Evolutionary conservation across 2,329 filamentous ascomycete genomes (phyloP).

Genomic region (Setomelanomma holmii): DNA sequence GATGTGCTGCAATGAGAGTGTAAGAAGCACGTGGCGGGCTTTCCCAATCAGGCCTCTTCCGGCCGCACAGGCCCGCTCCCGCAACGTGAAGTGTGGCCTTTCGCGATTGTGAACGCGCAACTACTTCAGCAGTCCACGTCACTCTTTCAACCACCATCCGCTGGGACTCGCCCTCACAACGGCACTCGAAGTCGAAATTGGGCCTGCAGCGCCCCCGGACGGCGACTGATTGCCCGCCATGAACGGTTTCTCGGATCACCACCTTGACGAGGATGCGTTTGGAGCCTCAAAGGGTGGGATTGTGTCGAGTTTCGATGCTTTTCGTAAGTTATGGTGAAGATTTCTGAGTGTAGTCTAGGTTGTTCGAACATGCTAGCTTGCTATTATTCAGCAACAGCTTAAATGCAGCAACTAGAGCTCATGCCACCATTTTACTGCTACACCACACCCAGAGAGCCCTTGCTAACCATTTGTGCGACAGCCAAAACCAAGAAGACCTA

Average conservation of each 20-base stretch:
- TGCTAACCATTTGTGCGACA: slow-evolving; percentile 50
- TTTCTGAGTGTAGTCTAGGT: too few species aligned
- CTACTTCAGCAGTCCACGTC: slow-evolving; percentile 18
- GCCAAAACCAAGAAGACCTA: slow-evolving; percentile 97
- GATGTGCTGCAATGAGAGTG: neutral
- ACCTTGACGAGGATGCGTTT: slow-evolving; percentile 80
- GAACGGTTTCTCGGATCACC: slow-evolving; percentile 76
- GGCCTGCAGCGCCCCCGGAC: slow-evolving; percentile 33
- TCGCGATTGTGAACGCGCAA: slow-evolving; percentile 23
- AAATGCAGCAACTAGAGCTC: neutral
- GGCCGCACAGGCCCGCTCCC: slow-evolving; percentile 28
- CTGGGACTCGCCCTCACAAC: slow-evolving; percentile 9
- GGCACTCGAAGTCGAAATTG: slow-evolving; percentile 25
- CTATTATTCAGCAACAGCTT: slow-evolving; percentile 6
- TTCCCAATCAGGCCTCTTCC: slow-evolving; percentile 28
- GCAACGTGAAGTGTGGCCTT: slow-evolving; percentile 47
- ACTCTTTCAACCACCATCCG: slow-evolving; percentile 21
- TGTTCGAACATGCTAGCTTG: too few species aligned
- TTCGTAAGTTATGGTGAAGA: slow-evolving; percentile 72
- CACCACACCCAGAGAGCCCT: neutral
- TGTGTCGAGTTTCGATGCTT: slow-evolving; percentile 89
- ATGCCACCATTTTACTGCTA: slow-evolving; percentile 2
- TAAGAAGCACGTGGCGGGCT: slow-evolving; percentile 19
- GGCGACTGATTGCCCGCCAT: slow-evolving; percentile 56
- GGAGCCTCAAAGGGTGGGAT: slow-evolving; percentile 69